Evolutionary conservation across 371 early-diverging fungal genomes (phyloP), one percentile per base, ranked within the genome.

Genomic region (Mortierella sp.): DNA sequence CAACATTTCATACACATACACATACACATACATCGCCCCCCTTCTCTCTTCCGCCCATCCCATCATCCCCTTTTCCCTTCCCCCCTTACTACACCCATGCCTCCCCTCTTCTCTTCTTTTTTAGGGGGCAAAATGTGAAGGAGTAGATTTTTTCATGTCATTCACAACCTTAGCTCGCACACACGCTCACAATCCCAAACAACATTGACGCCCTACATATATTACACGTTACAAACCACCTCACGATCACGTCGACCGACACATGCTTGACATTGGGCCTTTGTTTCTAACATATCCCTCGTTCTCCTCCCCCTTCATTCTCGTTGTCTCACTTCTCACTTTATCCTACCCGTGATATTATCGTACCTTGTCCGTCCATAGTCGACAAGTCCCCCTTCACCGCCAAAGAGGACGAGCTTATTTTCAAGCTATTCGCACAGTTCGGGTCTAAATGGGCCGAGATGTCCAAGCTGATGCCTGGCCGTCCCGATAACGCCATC

Each of bases 381-480:
- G 80, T 85, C 52, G 75, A 85, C 67, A 85, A 85, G 71, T 68
- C 85, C 4, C 85, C 85, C 0, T 85, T 85, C 66, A 85, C 85
- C 1, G 64, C 77, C 22, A 69, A 74, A 58, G 85, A 85, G 52
- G 85, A 85, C 53, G 71, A 73, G 41, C 68, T 73, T 22, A 85
- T 85, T 47, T 76, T 85, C 63, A 72, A 76, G 48, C 65, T 85
- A 9, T 77, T 76, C 34, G 74, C 67, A 24, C 78, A 79, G 47
- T 44, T 85, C 40, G 85, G 85, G 9, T 73, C 77, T 31, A 85
- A 85, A 41, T 85, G 85, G 85, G 85, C 85, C 13, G 85, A 85
- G 67, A 85, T 85, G 80, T 76, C 85, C n/a, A 84, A 84, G 61
- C 71, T 70, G 5, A 74, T 84, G 72, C 79, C 79, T 13, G 85